These are phyloP conservation scores for Metschnikowia lochheadii DNA, from an alignment of 805 yeast genomes.

Conservation along the genomic window DNA sequence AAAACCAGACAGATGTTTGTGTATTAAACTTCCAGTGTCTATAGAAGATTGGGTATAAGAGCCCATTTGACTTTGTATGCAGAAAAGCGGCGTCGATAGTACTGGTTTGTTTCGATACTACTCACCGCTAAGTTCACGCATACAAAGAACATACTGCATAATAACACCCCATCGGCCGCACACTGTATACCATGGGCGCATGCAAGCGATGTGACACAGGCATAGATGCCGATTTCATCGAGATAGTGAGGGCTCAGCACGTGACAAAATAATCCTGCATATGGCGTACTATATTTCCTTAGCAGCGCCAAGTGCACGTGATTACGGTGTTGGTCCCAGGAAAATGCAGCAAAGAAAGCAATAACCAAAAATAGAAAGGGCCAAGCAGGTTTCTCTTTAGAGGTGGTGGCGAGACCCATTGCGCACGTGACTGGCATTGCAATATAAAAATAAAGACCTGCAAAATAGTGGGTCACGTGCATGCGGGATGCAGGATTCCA, in stretches of 20 bases:
- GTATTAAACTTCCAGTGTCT: not conserved
- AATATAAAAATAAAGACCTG: conserved; percentile 58
- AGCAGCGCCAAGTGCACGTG: conserved; percentile 49
- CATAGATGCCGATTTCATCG: conserved; percentile 59
- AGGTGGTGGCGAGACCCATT: not conserved
- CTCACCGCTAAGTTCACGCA: conserved; percentile 50
- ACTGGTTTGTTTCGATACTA: conserved; percentile 48
- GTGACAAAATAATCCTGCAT: conserved; percentile 43
- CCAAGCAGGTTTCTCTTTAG: not conserved
- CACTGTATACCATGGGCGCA: conserved; percentile 11
- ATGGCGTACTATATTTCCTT: conserved; percentile 56
- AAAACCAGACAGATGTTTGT: not conserved
- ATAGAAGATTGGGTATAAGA: conserved; percentile 30
- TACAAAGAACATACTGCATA: conserved; percentile 31
- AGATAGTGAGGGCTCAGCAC: conserved; percentile 66
- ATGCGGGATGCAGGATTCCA: conserved; percentile 49
- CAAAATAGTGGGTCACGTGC: conserved; percentile 62
- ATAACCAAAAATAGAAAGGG: not conserved
- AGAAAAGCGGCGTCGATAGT: conserved; percentile 36
- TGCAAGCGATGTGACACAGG: conserved; percentile 25
- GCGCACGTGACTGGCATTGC: conserved; percentile 38
- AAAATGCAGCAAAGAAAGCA: conserved; percentile 27
- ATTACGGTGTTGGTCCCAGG: conserved; percentile 51
- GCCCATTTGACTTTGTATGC: conserved; percentile 27
- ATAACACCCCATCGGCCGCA: conserved; percentile 20